Base-by-base conservation (phyloP, 805 yeast species). In the Scheffersomyces lignosus region DNA sequence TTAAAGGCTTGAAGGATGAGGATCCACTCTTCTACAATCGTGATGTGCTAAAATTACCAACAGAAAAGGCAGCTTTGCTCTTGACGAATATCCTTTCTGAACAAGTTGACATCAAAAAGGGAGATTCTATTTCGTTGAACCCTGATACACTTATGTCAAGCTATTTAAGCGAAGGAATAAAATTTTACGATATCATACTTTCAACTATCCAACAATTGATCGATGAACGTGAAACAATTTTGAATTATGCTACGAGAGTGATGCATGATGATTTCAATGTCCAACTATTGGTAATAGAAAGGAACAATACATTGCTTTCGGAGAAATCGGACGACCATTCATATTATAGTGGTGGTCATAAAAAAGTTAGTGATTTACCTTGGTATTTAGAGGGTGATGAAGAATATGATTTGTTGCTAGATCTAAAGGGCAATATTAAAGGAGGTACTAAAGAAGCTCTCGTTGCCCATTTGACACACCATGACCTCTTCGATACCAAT, bases 401-500 rank as follows among this genome's bases (percentile, higher is more conserved):
- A 35, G 87, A 78, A 42, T 71, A 58, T 44, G 79, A 75, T 40
- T 62, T 59, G 29, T 50, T 69, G 17, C 80, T 78, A 49, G 93
- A 87, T 45, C 64, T 78, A 20, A 78, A 79, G 41, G 93, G 90
- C 2, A 72, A 72, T 36, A 73, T 89, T 25, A 84, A 83, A 56
- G 97, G 96, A 34, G 97, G 96, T 4, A 77, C 95, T 0, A 73
- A 78, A 30, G 80, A 76, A 29, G 95, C 95, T 0, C 64, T 91
- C 29, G 73, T 91, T 5, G 83, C 88, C 36, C 87, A 86, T 57
- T 68, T 90, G 41, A 87, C 96, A 0, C 84, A 81, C 52, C 95
- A 88, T 52, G 78, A 77, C 36, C 58, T 73, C 27, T 61, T 75
- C 15, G 86, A 81, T 51, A 74, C 81, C 3, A 68, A 73, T 16